Evolutionary conservation across 2,329 filamentous ascomycete species (phyloP), one percentile per base, ranked within the genome.

Genomic region (Tolypocladium amazonense): DNA sequence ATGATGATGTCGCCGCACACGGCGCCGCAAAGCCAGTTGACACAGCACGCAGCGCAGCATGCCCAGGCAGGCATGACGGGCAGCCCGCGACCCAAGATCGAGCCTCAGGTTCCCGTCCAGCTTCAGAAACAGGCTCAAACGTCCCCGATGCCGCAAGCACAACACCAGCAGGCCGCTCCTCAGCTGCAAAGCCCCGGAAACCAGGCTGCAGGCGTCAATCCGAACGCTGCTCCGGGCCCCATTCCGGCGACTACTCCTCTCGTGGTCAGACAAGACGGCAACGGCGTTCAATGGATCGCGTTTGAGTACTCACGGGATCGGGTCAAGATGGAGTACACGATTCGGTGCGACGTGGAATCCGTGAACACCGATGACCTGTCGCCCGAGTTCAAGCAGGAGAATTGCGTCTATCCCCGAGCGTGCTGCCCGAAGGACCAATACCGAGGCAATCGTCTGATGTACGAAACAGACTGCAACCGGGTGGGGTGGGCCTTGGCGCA

Each of bases 301-400:
- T 99, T 97, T 63, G 94, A 99, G 73, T 99, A 99, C 73, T 97
- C 93, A 14, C 86, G 93, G 62, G 93, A 99, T 71, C 84, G 93
- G 54, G 92, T 97, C 66, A 99, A 99, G 84, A 96, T 97, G 92
- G 92, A 97, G 75, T 99, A 99, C 76, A 97, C 92, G 1, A 99
- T 99, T 68, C 88, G 94, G 58, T 97, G 94, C 72, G 94, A 97
- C 68, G 94, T 97, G 25, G 94, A 97, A 76, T 97, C 92, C 0
- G 92, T 99, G 63, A 92, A 92, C 70, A 92, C 93, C 53, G 92
- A 97, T 59, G 87, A 87, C 62, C 82, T 99, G 23, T 84, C 85
- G 53, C 80, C 85, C 64, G 93, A 97, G 65, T 97, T 97, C 82
- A 97, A 96, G 80, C 90, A 90, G 11, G 93, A 97, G 73, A 99